These are phyloP conservation scores for Filosporella fistucella DNA, from an alignment of 495 filamentous ascomycete genomes.

Conservation along the genomic window DNA sequence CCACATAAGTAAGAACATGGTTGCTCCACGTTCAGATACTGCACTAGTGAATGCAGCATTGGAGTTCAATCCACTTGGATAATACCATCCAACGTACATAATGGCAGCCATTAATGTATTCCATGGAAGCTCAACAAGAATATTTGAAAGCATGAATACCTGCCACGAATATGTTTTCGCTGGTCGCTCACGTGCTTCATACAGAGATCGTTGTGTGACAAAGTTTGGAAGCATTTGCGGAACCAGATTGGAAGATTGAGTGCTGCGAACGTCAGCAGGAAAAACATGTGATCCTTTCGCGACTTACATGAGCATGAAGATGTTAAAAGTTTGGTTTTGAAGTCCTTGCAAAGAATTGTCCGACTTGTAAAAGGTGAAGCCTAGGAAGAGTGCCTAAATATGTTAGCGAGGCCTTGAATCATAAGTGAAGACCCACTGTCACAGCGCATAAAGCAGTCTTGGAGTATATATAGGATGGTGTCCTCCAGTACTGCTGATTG, in stretches of 20 bases:
- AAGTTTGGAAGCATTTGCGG: constrained; percentile 87
- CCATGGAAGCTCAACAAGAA: constrained; percentile 73
- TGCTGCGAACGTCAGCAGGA: constrained; percentile 27
- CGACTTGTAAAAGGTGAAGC: constrained; percentile 79
- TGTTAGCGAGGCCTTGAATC: constrained; percentile 38
- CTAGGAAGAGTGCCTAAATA: constrained; percentile 63
- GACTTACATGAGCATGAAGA: constrained; percentile 62
- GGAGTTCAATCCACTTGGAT: constrained; percentile 17
- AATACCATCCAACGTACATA: constrained; percentile 68
- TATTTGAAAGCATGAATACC: constrained; percentile 77
- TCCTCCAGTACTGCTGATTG: constrained; percentile 89
- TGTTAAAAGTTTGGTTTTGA: constrained; percentile 80
- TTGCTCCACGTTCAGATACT: neutral
- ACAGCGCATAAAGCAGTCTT: constrained; percentile 53
- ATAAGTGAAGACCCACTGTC: constrained; percentile 62
- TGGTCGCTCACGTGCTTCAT: constrained; percentile 84
- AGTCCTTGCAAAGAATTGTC: constrained; percentile 69
- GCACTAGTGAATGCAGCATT: constrained; percentile 45
- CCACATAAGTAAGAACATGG: constrained; percentile 22
- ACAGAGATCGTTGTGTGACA: constrained; percentile 69
- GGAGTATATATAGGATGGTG: constrained; percentile 80
- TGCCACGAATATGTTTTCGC: constrained; percentile 81
- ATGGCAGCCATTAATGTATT: constrained; percentile 63
- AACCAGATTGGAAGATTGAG: constrained; percentile 65
- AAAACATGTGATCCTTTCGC: constrained; percentile 10